Base-by-base conservation (phyloP, 441 rosid species). In the Pelargonium fulgidum region DNA sequence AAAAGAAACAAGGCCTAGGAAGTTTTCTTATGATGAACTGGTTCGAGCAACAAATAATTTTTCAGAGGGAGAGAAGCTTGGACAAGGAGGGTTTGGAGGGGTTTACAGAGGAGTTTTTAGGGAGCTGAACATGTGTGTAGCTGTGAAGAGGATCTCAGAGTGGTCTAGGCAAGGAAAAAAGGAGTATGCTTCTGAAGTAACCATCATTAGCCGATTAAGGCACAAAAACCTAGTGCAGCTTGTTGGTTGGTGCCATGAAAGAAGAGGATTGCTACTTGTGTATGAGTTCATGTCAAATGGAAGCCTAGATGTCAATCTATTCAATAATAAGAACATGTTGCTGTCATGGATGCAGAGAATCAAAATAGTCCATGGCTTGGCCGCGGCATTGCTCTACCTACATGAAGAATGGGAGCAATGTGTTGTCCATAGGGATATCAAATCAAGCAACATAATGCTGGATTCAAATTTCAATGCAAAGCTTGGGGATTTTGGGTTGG, bases 261-360 rank as follows among this genome's bases (percentile, higher is more conserved):
- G 62, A 52, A 61, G 74, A 3, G 82, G 80, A 33, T 75, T 83
- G 39, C 24, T 85, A 17, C 79, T 83, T 0, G 83, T 85, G 0
- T 83, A 83, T n/a, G 85, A 85, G 73, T 78, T 75, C 33, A 76
- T 85, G 87, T 78, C 76, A 5, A 82, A 82, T 42, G 84, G 87
- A 9, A 82, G 84, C 74, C 85, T 83, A 0, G 85, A 83, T 24
- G 56, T 19, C 1, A 79, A 77, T 33, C 75, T 80, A 17, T 75
- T 75, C 8, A 77, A 75, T 7, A 62, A 80, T 12, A 72, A 62
- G 24, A 10, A 0, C 26, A 11, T 9, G 52, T 59, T 69, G 8
- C 72, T 80, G 8, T 39, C n/a, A 13, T 77, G 83, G 83, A 29
- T 56, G 0, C n/a, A 33, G 1, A 76, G 84, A 66, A 78, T 69